Conservation (phyloP, 2,329 filamentous ascomycete genomes). For the Fonsecaea pedrosoi region DNA sequence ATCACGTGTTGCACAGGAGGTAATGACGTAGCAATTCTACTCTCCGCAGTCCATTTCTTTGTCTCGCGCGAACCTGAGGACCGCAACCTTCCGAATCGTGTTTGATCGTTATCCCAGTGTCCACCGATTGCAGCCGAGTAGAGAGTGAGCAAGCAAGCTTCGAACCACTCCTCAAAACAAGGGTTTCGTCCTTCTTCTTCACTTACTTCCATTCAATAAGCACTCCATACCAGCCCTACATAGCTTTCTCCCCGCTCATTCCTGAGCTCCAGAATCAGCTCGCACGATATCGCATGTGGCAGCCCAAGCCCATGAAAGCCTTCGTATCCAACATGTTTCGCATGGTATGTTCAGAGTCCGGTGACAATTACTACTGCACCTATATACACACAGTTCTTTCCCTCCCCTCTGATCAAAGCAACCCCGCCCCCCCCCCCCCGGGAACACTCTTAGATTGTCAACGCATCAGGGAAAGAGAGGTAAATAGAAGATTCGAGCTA, state of each 20-base stretch:
- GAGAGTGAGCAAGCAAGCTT: not conserved
- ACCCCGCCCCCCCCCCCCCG: no score
- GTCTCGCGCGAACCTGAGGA: not conserved
- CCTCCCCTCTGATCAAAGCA: not conserved
- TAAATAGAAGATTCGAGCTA: not conserved
- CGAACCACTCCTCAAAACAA: not conserved
- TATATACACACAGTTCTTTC: not conserved
- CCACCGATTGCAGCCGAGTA: not conserved
- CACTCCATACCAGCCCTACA: not conserved
- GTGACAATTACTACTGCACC: not conserved
- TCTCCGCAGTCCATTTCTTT: not conserved
- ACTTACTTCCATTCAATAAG: not conserved
- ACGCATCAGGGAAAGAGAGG: not conserved
- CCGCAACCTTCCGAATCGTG: not conserved
- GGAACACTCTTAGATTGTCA: not conserved
- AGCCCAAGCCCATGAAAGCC: conserved; percentile 34
- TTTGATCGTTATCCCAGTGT: not conserved
- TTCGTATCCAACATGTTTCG: conserved; percentile 38
- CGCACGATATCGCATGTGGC: conserved; percentile 20
- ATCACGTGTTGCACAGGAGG: not conserved
- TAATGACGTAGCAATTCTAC: not conserved
- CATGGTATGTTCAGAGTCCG: conserved; percentile 19
- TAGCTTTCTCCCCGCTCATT: not conserved
- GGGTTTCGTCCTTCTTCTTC: not conserved
- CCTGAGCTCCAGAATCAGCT: not conserved